Evolutionary conservation across 2,329 filamentous ascomycete species (phyloP).

Genomic region (Aspergillus jensenii): DNA sequence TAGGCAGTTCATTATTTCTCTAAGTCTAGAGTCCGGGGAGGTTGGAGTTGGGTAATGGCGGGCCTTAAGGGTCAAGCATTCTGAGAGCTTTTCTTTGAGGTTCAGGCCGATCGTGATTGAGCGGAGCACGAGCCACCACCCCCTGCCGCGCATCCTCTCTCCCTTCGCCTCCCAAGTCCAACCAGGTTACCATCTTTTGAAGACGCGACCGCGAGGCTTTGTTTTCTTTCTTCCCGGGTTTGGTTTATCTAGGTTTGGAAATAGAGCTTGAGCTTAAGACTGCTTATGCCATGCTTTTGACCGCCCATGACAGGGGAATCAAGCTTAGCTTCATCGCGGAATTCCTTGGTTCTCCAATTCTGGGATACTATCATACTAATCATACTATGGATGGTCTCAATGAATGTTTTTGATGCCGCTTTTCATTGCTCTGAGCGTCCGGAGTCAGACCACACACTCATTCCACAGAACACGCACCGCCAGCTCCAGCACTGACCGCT

Average conservation of each 20-base stretch:
- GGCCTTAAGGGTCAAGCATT: constrained; percentile 1
- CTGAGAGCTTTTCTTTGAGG: constrained; percentile 6
- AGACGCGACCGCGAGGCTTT: not conserved
- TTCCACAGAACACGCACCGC: too few species aligned
- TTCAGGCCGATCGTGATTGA: constrained; percentile 3
- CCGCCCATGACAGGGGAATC: not conserved
- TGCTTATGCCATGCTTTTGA: not conserved
- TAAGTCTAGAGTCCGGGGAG: constrained; percentile 2
- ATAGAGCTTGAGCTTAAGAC: not conserved
- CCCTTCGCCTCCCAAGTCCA: not conserved
- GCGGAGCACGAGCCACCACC: constrained; percentile 7
- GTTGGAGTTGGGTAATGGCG: constrained; percentile 2
- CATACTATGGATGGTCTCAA: too few species aligned
- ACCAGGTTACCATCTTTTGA: not conserved
- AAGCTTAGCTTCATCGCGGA: too few species aligned
- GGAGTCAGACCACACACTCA: too few species aligned
- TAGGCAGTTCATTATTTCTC: constrained; percentile 24
- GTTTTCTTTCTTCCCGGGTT: not conserved
- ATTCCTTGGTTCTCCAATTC: not conserved
- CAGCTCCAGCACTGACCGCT: too few species aligned
- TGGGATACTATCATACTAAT: too few species aligned
- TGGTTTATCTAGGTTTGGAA: not conserved
- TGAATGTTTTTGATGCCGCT: too few species aligned
- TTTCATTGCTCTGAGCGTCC: too few species aligned
- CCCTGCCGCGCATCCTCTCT: not conserved